Conservation (phyloP, 306 rosid species). For the barrel medic (Medicago truncatula) region DNA sequence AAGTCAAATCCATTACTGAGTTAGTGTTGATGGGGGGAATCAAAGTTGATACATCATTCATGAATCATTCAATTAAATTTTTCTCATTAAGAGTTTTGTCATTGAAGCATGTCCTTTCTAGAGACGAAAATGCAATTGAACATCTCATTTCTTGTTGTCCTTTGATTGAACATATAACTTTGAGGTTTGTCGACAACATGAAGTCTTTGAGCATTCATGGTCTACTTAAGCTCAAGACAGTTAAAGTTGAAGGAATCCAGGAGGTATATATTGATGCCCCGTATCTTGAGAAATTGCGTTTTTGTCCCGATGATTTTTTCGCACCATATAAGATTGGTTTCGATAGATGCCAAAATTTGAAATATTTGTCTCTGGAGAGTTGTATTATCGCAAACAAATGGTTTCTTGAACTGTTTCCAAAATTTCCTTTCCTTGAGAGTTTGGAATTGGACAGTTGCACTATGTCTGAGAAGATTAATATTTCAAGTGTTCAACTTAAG, state of each 20-base stretch:
- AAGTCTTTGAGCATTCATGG: constrained; percentile 23
- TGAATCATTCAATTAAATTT: constrained; percentile 26
- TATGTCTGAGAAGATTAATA: constrained; percentile 37
- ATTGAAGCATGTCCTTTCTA: not conserved
- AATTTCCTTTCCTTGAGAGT: constrained; percentile 44
- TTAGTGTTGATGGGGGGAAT: constrained; percentile 36
- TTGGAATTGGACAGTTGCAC: constrained; percentile 14
- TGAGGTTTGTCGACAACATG: not conserved
- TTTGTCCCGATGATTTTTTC: not conserved
- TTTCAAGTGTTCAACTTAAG: constrained; percentile 41
- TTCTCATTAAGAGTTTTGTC: constrained; percentile 26
- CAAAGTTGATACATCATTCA: constrained; percentile 13
- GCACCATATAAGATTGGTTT: constrained; percentile 9
- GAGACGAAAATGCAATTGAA: constrained; percentile 8
- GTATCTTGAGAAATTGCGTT: constrained; percentile 12
- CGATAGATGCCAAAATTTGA: constrained; percentile 33
- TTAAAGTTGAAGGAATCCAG: constrained; percentile 21
- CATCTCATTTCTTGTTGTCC: constrained; percentile 44
- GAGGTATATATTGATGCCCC: constrained; percentile 34
- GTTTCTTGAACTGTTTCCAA: constrained; percentile 30
- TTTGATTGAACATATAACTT: constrained; percentile 23
- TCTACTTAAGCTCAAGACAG: constrained; percentile 33
- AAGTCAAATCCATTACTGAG: constrained; percentile 36
- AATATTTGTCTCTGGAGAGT: no score
- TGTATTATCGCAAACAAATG: constrained; percentile 30